Evolutionary conservation across 345 rosid genomes (phyloP).

Genomic region (Rhizophora apiculata): DNA sequence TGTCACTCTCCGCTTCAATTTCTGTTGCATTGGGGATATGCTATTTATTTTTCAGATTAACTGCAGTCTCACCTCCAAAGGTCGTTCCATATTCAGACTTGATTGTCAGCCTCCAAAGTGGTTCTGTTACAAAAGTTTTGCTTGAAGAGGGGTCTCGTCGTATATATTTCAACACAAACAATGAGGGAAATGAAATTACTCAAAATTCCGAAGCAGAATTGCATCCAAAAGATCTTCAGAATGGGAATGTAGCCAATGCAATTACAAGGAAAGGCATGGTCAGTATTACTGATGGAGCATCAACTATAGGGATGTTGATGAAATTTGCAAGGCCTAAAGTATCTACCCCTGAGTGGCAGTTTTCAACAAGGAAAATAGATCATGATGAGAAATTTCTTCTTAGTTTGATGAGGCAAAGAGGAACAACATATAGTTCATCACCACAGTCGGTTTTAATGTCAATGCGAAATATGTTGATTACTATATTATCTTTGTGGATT

Average conservation of each 20-base stretch:
- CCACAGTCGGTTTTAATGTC: constrained; percentile 76
- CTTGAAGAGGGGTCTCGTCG: constrained; percentile 94
- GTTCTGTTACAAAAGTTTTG: constrained; percentile 66
- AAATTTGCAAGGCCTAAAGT: constrained; percentile 36
- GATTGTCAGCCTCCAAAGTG: constrained; percentile 59
- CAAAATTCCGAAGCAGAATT: constrained; percentile 38
- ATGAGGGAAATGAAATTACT: constrained; percentile 20
- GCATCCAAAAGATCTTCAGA: constrained; percentile 10
- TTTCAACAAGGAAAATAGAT: constrained; percentile 76
- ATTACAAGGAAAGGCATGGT: constrained; percentile 28
- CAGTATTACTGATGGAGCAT: constrained; percentile 4
- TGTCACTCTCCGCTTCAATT: constrained; percentile 42
- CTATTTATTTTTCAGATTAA: constrained; percentile 65
- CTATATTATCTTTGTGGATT: constrained; percentile 77
- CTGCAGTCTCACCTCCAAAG: constrained; percentile 66
- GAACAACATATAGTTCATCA: constrained; percentile 76
- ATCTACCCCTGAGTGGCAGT: constrained; percentile 66
- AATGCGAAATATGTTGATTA: constrained; percentile 60
- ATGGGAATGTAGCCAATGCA: constrained; percentile 25
- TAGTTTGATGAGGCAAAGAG: constrained; percentile 85
- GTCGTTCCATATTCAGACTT: constrained; percentile 83
- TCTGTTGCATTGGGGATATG: constrained; percentile 58
- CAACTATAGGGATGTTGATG: constrained; percentile 26
- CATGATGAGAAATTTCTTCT: constrained; percentile 91
- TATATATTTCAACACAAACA: constrained; percentile 56